Conservation (phyloP, 768 basidiomycete genomes). For the Symmetrospora coprosmae region DNA sequence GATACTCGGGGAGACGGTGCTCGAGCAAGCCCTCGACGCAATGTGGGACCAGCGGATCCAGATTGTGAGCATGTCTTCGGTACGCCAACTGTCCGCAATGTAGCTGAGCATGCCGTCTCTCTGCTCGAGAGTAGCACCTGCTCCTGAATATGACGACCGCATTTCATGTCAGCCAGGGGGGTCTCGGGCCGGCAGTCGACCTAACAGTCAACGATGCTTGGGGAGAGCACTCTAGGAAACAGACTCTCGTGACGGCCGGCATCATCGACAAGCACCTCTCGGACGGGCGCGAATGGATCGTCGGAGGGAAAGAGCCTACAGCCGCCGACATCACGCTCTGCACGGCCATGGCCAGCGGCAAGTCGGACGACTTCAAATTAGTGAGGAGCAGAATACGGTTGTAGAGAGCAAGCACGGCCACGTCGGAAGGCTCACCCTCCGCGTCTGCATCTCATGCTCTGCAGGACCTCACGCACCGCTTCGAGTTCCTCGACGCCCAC, state of each 20-base stretch:
- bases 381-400: too few species aligned
- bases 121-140: too few species aligned
- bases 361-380: conserved; percentile 19
- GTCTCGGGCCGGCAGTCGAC: conserved; percentile 17
- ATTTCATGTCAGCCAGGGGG: too few species aligned
- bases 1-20: conserved; percentile 21
- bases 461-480: too few species aligned
- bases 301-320: conserved; percentile 23
- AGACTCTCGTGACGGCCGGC: not conserved
- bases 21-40: conserved; percentile 24
- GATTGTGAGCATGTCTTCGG: conserved; percentile 17
- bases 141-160: too few species aligned
- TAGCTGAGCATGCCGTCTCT: conserved; percentile 1
- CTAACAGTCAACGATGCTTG: conserved; percentile 15
- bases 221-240: conserved; percentile 16
- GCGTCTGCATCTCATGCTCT: too few species aligned
- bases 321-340: conserved; percentile 22
- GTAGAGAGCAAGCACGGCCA: conserved; percentile 20
- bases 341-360: too few species aligned
- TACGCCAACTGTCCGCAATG: conserved; percentile 16
- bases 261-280: conserved; percentile 10
- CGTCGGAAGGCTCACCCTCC: conserved; percentile 18
- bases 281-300: conserved; percentile 17
- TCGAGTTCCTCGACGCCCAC: conserved; percentile 17
- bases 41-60: conserved; percentile 23